Evolutionary conservation across 345 rosid species (phyloP).

Genomic region (Boechera stricta): DNA sequence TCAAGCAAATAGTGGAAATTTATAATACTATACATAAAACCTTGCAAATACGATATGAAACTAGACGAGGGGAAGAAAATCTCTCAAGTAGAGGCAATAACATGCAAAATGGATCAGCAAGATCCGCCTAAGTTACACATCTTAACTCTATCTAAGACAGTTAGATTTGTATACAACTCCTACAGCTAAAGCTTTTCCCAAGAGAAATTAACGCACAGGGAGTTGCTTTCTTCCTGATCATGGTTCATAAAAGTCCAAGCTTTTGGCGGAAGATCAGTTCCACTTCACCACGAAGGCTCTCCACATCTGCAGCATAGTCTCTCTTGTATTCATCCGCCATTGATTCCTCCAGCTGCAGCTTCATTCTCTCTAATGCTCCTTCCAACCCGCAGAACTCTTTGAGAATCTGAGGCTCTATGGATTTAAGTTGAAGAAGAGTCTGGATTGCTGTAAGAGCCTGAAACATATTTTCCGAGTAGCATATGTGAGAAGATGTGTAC

Average conservation of each 20-base stretch:
- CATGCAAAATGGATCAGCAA: slow-evolving; percentile 29
- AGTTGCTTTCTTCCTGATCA: slow-evolving; percentile 35
- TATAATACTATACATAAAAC: slow-evolving; percentile 23
- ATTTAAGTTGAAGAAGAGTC: slow-evolving; percentile 71
- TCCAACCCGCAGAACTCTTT: slow-evolving; percentile 77
- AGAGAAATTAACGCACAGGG: slow-evolving; percentile 31
- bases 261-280: slow-evolving; percentile 62
- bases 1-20: slow-evolving; percentile 27
- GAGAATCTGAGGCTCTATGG: slow-evolving; percentile 61
- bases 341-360: slow-evolving; percentile 62
- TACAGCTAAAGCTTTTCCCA: slow-evolving; percentile 33
- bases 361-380: slow-evolving; percentile 68
- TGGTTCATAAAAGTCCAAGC: slow-evolving; percentile 56
- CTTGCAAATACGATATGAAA: slow-evolving; percentile 4
- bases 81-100: not conserved
- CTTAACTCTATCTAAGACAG: slow-evolving; percentile 31
- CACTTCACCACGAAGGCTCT: slow-evolving; percentile 74
- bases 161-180: slow-evolving; percentile 20
- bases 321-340: slow-evolving; percentile 63
- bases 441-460: slow-evolving; percentile 84
- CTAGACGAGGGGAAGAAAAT: slow-evolving; percentile 4
- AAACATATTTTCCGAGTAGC: slow-evolving; percentile 20
- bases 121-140: slow-evolving; percentile 25
- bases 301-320: slow-evolving; percentile 73
- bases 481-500: slow-evolving; percentile 3